A percentile compares a stretch with the other conserved stretches of the same genome.
phyloP scores from a whole-genome alignment of 306 rosid species.

The Cicer yamashitae region DNA sequence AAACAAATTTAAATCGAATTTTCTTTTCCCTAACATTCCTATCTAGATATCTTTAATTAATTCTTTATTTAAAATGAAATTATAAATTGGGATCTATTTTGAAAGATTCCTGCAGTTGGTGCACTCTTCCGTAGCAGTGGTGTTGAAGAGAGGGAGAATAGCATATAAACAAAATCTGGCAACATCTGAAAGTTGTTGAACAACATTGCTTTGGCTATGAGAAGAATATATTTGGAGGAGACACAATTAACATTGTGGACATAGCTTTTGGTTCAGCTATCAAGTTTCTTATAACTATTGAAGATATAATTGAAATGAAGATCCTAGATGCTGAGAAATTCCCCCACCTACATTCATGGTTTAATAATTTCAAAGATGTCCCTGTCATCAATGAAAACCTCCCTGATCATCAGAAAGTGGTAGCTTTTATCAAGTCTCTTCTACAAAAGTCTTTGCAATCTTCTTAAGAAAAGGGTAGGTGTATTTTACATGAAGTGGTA shows the following conservation, averaged over 20 bases:
- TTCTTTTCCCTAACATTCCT: too few relatives aligned
- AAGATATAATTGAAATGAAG: not conserved
- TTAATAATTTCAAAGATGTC: not conserved
- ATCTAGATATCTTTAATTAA: too few relatives aligned
- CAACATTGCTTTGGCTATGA: not conserved
- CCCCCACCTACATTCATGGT: not conserved
- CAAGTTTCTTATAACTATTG: not conserved
- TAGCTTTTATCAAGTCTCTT: not conserved
- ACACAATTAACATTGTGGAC: constrained; percentile 8
- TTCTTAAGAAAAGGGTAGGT: not conserved
- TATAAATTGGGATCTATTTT: not conserved
- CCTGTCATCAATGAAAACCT: not conserved
- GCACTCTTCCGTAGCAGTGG: not conserved
- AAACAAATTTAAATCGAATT: too few relatives aligned
- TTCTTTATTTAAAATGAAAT: not conserved
- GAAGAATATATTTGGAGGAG: not conserved
- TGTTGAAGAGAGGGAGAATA: not conserved
- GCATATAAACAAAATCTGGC: not conserved
- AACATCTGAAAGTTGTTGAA: not conserved
- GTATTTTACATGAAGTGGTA: not conserved
- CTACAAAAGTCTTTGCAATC: not conserved
- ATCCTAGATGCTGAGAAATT: not conserved
- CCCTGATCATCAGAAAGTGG: not conserved
- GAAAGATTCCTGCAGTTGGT: not conserved
- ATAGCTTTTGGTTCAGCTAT: constrained; percentile 7